phyloP scores from a whole-genome alignment of 768 basidiomycete species.

The Trametes elegans region DNA sequence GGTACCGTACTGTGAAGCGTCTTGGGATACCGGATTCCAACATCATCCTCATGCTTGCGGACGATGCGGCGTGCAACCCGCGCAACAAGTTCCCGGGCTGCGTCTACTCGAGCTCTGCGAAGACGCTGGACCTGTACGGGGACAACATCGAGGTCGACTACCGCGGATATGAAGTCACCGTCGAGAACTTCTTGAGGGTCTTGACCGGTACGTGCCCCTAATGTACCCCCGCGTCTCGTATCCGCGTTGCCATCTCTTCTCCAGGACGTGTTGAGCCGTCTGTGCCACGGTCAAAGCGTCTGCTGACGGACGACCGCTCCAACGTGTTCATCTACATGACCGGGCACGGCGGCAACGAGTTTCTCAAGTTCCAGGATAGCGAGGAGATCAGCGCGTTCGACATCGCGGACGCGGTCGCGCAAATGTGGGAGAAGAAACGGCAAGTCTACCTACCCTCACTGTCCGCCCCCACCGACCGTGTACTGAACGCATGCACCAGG shows the following conservation, averaged over 20 bases:
- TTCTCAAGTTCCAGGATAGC: slow-evolving; percentile 98
- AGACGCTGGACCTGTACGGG: slow-evolving; percentile 86
- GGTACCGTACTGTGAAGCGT: slow-evolving; percentile 98
- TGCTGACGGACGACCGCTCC: slow-evolving; percentile 85
- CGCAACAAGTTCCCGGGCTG: slow-evolving; percentile 90
- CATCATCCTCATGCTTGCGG: slow-evolving; percentile 98
- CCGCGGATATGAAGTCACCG: slow-evolving; percentile 95
- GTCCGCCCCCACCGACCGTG: no score
- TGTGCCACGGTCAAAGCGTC: slow-evolving; percentile 87
- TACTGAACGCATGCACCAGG: slow-evolving; percentile 41
- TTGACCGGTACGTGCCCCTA: slow-evolving; percentile 69
- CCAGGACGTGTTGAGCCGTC: slow-evolving; percentile 84
- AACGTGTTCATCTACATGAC: slow-evolving; percentile 99
- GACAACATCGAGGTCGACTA: slow-evolving; percentile 99
- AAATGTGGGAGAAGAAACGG: slow-evolving; percentile 98
- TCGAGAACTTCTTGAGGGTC: slow-evolving; percentile 92
- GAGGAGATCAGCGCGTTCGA: slow-evolving; percentile 98
- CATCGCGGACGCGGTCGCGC: slow-evolving; percentile 96
- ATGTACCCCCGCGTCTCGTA: not conserved
- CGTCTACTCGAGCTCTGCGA: slow-evolving; percentile 86
- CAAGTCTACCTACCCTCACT: slow-evolving; percentile 31
- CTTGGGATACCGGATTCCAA: slow-evolving; percentile 98
- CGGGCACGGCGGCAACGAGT: slow-evolving; percentile 97
- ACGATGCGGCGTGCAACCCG: slow-evolving; percentile 92
- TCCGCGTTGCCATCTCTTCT: not conserved